phyloP scores from a whole-genome alignment of 371 early-diverging fungal species.

The Gilbertella persicaria region DNA sequence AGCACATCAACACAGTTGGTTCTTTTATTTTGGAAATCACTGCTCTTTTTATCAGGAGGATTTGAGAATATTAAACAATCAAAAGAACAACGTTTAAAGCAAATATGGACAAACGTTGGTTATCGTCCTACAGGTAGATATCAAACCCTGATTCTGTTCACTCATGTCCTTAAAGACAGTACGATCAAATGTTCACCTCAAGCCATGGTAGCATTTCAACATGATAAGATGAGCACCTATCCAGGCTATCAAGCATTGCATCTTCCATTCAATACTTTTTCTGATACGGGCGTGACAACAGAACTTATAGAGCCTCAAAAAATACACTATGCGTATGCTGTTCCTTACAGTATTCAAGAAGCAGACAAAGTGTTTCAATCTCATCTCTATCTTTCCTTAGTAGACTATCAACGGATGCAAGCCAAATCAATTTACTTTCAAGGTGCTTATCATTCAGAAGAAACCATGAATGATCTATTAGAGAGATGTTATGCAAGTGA shows the following conservation, averaged over 20 bases:
- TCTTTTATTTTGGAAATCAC: slow-evolving; percentile 69
- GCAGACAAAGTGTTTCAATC: slow-evolving; percentile 58
- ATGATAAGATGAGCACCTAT: slow-evolving; percentile 55
- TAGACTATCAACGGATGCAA: slow-evolving; percentile 57
- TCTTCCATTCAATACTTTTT: slow-evolving; percentile 8
- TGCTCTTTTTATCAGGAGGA: slow-evolving; percentile 67
- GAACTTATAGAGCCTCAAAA: neutral
- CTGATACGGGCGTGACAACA: neutral
- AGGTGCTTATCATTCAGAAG: slow-evolving; percentile 25
- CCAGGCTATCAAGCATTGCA: slow-evolving; percentile 54
- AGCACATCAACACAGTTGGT: slow-evolving; percentile 45
- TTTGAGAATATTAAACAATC: slow-evolving; percentile 49
- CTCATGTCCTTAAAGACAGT: slow-evolving; percentile 16
- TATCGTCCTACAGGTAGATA: too few species aligned
- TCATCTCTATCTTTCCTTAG: slow-evolving; percentile 63
- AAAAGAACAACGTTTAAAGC: slow-evolving; percentile 9
- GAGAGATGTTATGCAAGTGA: slow-evolving; percentile 6
- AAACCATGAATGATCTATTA: slow-evolving; percentile 1
- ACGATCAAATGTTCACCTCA: slow-evolving; percentile 63
- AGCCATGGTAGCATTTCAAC: slow-evolving; percentile 61
- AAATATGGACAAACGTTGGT: too few species aligned
- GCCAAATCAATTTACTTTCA: slow-evolving; percentile 50
- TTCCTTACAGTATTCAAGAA: slow-evolving; percentile 62
- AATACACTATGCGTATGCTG: slow-evolving; percentile 16
- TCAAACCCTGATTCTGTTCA: too few species aligned